phyloP scores from a whole-genome alignment of 2,329 filamentous ascomycete genomes.

The Paecilomyces variotii region DNA sequence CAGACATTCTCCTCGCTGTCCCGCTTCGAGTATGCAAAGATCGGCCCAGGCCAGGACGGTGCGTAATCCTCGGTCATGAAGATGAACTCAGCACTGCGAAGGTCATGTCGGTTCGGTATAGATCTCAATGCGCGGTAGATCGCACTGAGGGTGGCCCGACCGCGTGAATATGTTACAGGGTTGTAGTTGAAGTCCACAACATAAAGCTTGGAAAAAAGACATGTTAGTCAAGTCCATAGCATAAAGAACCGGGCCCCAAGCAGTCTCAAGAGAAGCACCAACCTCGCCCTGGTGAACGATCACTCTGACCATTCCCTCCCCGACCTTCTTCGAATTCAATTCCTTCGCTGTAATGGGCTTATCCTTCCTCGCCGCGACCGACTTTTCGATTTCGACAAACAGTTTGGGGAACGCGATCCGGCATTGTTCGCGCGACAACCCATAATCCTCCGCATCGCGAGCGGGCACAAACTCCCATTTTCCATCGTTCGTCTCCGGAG shows the following conservation, averaged over 20 bases:
- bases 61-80: constrained; percentile 40
- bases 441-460: constrained; percentile 30
- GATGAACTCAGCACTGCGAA: constrained; percentile 45
- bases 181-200: constrained; percentile 27
- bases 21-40: constrained; percentile 30
- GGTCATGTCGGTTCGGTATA: constrained; percentile 26
- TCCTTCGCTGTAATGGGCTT: constrained; percentile 25
- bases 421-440: constrained; percentile 28
- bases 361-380: constrained; percentile 15
- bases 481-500: constrained; percentile 1
- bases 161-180: constrained; percentile 27
- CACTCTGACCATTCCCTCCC: constrained; percentile 30
- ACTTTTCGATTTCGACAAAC: constrained; percentile 29
- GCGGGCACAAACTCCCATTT: constrained; percentile 25
- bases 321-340: constrained; percentile 22
- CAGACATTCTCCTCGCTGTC: constrained; percentile 31
- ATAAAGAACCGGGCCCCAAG: not conserved
- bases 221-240: not conserved
- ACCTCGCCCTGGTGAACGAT: constrained; percentile 30
- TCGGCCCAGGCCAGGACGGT: constrained; percentile 22
- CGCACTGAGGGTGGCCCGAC: constrained; percentile 38
- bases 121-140: constrained; percentile 41
- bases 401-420: constrained; percentile 34
- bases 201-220: constrained; percentile 21
- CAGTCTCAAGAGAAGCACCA: constrained; percentile 3